Base-by-base conservation (phyloP, 306 rosid genomes). In the Mimosa pudica region DNA sequence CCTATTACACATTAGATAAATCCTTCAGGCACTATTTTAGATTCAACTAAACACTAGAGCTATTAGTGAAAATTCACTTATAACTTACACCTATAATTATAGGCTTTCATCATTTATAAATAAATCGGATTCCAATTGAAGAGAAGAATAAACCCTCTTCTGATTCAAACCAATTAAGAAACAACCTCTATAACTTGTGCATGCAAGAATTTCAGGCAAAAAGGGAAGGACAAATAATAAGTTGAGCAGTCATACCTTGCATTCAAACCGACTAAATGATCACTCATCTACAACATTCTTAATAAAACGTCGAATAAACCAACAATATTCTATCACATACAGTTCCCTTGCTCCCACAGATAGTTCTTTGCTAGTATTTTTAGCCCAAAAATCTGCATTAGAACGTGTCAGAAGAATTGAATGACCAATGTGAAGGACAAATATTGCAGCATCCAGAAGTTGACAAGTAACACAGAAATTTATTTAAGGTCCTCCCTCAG, bases 371-470 rank as follows among this genome's bases (percentile, higher is more conserved):
- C 30, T 24, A 24, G 30, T 66, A 96, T 74, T 92, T 92, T 91
- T 83, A 95, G 86, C 80, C 90, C 98, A 86, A 79, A 92, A 80
- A 91, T 92, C 98, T 95, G 93, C 84, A 87, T 88, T 66, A 77
- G 73, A 38, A 70, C 35, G 44, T 32, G 66, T 71, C 47, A 42
- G 5, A 77, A 74, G 70, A 61, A 77, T 66, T 74, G 66, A 70
- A 74, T n/a, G 14, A 58, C 49, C 70, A 69, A 46, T 47, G 51
- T 71, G 30, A 32, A 76, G 52, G 71, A 33, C 67, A 70, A 45
- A 61, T 11, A 70, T 75, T 45, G 67, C 24, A 80, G 38, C 80
- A 61, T 42, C 65, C 71, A 24, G 30, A 24, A 24, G 30, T 24
- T 24, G 30, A 24, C 30, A 24, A 24, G 30, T 24, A 24, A 24